phyloP scores from a whole-genome alignment of 352 stramenopile genomes.

The Phytophthora citricola region DNA sequence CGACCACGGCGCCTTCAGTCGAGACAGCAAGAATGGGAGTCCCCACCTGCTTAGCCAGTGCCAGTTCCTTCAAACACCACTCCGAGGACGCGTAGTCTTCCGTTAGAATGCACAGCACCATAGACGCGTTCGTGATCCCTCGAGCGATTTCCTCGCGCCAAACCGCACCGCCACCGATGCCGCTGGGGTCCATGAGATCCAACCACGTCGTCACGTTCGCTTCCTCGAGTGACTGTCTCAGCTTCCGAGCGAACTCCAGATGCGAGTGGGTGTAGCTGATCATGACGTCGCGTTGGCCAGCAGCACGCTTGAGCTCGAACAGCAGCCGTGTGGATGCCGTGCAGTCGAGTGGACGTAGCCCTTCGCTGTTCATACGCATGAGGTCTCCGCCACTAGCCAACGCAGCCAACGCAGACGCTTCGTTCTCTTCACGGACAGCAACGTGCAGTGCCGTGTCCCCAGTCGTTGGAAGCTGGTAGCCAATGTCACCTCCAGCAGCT shows the following conservation, averaged over 20 bases:
- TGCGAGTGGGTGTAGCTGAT: constrained; percentile 88
- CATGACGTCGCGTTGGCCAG: constrained; percentile 80
- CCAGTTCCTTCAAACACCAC: constrained; percentile 79
- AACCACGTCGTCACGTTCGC: constrained; percentile 79
- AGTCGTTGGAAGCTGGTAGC: no score
- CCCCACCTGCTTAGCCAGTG: constrained; percentile 75
- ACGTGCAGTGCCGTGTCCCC: no score
- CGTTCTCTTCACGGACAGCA: no score
- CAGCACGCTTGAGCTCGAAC: constrained; percentile 63
- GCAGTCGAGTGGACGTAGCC: no score
- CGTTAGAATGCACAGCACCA: constrained; percentile 73
- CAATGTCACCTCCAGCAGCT: no score
- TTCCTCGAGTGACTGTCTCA: constrained; percentile 62
- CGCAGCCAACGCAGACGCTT: no score
- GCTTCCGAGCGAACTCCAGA: constrained; percentile 72
- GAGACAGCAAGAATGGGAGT: constrained; percentile 74
- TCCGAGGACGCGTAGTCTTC: constrained; percentile 75
- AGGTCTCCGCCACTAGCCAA: no score
- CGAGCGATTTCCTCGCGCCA: constrained; percentile 78
- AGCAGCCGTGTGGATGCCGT: no score
- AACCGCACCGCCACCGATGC: constrained; percentile 71
- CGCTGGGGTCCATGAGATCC: constrained; percentile 78
- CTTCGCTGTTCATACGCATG: no score
- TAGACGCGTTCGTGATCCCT: constrained; percentile 68
- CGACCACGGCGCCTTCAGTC: constrained; percentile 61